Evolutionary conservation across 805 yeast species (phyloP).

Genomic region (Schwanniomyces yamadae): DNA sequence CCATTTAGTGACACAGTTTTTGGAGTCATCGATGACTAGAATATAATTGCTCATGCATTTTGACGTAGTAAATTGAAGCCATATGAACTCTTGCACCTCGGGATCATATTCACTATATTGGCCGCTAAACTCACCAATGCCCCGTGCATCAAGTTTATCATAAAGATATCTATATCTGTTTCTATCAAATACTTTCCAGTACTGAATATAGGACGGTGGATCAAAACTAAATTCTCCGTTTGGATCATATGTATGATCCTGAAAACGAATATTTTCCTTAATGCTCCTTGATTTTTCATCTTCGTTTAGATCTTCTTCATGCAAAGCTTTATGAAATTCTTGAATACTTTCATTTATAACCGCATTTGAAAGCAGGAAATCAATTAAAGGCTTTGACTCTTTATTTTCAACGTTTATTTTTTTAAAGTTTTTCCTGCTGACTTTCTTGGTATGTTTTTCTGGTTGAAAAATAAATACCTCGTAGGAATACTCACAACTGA

Average conservation of each 20-base stretch:
- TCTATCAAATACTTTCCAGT: conserved; percentile 2
- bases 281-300: not conserved
- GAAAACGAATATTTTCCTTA: not conserved
- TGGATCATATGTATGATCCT: not conserved
- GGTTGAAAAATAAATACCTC: conserved; percentile 2
- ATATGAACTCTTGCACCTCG: conserved; percentile 3
- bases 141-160: not conserved
- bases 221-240: not conserved
- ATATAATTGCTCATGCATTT: conserved; percentile 1
- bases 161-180: not conserved
- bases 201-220: conserved; percentile 2
- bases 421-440: not conserved
- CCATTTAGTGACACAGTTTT: conserved; percentile 3
- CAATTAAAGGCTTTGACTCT: not conserved
- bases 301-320: not conserved
- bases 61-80: conserved; percentile 1
- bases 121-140: not conserved
- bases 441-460: not conserved
- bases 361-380: not conserved
- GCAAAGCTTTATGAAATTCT: not conserved
- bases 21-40: conserved; percentile 1
- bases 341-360: conserved; percentile 1
- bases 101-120: conserved; percentile 1
- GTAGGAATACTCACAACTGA: not conserved
- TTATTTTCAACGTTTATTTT: not conserved